Conservation (phyloP, 2,329 filamentous ascomycete genomes). For the Aspergillus novofumigatus region DNA sequence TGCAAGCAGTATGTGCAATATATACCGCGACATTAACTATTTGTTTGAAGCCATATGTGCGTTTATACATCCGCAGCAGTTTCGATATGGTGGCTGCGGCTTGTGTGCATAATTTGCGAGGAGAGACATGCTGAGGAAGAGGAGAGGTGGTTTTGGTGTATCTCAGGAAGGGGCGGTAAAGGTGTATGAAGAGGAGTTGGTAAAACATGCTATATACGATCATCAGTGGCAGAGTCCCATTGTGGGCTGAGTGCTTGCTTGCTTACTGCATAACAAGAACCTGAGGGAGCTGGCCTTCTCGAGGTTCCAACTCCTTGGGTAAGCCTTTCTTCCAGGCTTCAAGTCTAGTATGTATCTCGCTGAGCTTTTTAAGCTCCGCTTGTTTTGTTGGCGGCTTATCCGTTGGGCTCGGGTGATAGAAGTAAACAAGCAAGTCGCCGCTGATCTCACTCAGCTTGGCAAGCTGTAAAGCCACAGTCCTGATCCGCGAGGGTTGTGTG, state of each 20-base stretch:
- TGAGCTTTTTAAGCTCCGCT: conserved; percentile 84
- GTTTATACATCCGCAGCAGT: conserved; percentile 89
- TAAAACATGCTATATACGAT: conserved; percentile 77
- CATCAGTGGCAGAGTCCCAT: conserved; percentile 14
- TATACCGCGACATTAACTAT: conserved; percentile 97
- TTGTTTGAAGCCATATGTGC: conserved; percentile 82
- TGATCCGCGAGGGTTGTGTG: conserved; percentile 75
- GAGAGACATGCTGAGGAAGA: conserved; percentile 80
- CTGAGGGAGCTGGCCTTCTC: conserved; percentile 82
- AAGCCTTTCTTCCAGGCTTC: conserved; percentile 85
- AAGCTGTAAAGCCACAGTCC: conserved; percentile 77
- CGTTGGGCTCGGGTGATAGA: conserved; percentile 74
- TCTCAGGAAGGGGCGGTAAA: conserved; percentile 92
- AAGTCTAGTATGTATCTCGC: conserved; percentile 82
- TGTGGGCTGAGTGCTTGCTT: neutral
- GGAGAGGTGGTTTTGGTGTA: conserved; percentile 79
- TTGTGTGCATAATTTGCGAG: conserved; percentile 83
- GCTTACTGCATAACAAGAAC: conserved; percentile 82
- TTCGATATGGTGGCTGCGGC: conserved; percentile 89
- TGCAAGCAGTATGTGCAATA: conserved; percentile 89
- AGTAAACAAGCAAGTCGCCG: conserved; percentile 80
- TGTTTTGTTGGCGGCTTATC: conserved; percentile 67
- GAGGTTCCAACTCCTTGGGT: conserved; percentile 81
- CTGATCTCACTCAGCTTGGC: conserved; percentile 87
- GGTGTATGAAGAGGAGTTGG: conserved; percentile 89